A percentile compares a stretch with the other conserved stretches of the same genome.
phyloP scores from a whole-genome alignment of 2,329 filamentous ascomycete species.

The Sarocladium brachiariae region DNA sequence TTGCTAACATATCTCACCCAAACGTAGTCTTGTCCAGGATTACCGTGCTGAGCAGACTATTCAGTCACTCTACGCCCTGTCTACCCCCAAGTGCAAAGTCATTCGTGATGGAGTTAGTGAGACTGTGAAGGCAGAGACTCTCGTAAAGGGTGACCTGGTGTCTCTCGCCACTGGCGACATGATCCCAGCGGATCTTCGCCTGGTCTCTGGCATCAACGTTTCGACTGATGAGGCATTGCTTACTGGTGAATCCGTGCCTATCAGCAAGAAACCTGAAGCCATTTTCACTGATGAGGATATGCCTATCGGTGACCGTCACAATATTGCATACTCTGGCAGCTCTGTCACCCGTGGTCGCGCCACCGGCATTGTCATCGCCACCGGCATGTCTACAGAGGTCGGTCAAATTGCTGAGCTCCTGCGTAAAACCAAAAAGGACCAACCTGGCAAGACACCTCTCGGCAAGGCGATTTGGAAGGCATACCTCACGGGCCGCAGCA shows the following conservation, averaged over 20 bases:
- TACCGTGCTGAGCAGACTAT: conserved; percentile 56
- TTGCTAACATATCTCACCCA: conserved; percentile 18
- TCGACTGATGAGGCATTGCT: conserved; percentile 70
- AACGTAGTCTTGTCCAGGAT: conserved; percentile 48
- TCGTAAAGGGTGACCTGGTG: conserved; percentile 63
- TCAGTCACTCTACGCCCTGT: conserved; percentile 51
- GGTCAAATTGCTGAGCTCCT: conserved; percentile 69
- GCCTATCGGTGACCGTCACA: conserved; percentile 61
- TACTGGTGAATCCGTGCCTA: conserved; percentile 66
- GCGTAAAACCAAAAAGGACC: conserved; percentile 45
- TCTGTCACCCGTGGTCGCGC: conserved; percentile 66
- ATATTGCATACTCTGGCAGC: conserved; percentile 65
- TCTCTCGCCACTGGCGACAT: conserved; percentile 58
- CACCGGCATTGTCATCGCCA: conserved; percentile 60
- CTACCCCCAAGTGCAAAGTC: conserved; percentile 53
- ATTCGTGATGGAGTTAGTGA: conserved; percentile 45
- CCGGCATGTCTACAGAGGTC: conserved; percentile 69
- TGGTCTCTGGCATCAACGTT: conserved; percentile 62
- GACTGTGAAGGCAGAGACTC: conserved; percentile 45
- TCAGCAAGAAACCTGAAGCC: conserved; percentile 55
- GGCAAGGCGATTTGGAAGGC: conserved; percentile 34
- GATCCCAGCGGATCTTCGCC: conserved; percentile 61
- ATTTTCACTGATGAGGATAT: conserved; percentile 47
- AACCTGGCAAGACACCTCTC: conserved; percentile 34
- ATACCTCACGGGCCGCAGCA: conserved; percentile 38